Base-by-base conservation (phyloP, 495 filamentous ascomycete species). In the Xylaria telfairii region DNA sequence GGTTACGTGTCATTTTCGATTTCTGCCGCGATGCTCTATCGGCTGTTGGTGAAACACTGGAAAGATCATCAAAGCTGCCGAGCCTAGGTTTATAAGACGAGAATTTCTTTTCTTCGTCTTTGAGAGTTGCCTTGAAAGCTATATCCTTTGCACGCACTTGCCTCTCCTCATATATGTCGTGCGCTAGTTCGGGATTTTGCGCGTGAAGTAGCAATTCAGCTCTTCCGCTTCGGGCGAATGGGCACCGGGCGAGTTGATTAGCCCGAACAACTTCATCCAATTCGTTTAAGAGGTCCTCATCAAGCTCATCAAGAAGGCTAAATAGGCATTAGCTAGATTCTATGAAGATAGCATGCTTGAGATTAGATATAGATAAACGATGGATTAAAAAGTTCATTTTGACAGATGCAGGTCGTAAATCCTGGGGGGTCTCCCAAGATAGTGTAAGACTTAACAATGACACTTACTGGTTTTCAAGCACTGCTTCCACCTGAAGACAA, bases 401-500 rank as follows among this genome's bases (percentile, higher is more conserved):
- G 4, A 42, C 0, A 32, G 5, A 34, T 44, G 17, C 32, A n/a
- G 4, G 13, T 46, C 6, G 2, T 1, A 4, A 28, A 46, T 44
- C 30, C 9, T 19, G 17, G 7, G 39, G 0, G n/a, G 4, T 28
- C 24, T 9, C 21, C 3, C 6, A 26, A 61, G 42, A 68, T 24
- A 32, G 49, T 15, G 32, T 54, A 32, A 54, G 41, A n/a, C 19
- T 42, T 0, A 39, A 41, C 9, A n/a, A 13, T 21, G 10, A 44
- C 9, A 78, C 76, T 74, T 69, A 78, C 76, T 92, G 91, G 71
- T 97, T 96, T 75, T 96, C 91, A 47, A 99, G 88, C 86, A 98
- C 91, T 4, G 89, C 89, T 76, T 98, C 95, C 46, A 98, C 83
- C 74, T 96, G 95, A 44, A 97, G 81, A 72, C 94, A 98, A 37